Evolutionary conservation across 1,139 yeast genomes (phyloP).

Genomic region (Saccharomyces pastorianus): DNA sequence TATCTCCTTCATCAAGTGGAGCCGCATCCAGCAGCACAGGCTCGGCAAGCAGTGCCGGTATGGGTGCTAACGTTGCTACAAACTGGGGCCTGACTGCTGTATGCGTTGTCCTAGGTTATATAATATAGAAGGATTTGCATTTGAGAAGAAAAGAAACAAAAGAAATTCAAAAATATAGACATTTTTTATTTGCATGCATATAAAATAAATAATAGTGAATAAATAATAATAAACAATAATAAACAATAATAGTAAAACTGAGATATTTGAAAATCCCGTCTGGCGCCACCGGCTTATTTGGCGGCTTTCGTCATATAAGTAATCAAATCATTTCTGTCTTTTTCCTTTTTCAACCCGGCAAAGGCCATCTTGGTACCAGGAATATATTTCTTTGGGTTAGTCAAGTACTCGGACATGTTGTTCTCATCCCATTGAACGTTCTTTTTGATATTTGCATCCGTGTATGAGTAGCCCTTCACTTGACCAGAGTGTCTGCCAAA

Average conservation of each 20-base stretch:
- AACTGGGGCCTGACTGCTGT: not conserved
- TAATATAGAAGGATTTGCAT: not conserved
- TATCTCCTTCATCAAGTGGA: conserved; percentile 6
- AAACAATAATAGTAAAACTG: conserved; percentile 8
- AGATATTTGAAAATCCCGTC: not conserved
- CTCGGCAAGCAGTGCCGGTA: not conserved
- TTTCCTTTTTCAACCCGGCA: conserved; percentile 97
- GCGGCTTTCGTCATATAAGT: conserved; percentile 80
- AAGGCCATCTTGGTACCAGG: conserved; percentile 99
- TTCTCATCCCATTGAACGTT: conserved; percentile 84
- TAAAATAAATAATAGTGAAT: not conserved
- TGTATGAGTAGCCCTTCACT: conserved; percentile 89
- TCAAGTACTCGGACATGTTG: conserved; percentile 88
- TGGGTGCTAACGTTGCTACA: not conserved
- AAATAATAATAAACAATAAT: conserved; percentile 15
- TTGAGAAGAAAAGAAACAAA: not conserved
- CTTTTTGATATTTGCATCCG: conserved; percentile 97
- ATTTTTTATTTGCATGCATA: not conserved
- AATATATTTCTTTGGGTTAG: conserved; percentile 98
- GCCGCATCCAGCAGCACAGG: conserved; percentile 3
- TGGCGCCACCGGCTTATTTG: conserved; percentile 37
- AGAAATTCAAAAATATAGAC: not conserved
- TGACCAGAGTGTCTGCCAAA: conserved; percentile 87
- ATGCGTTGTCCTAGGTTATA: not conserved
- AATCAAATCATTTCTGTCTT: conserved; percentile 95